A percentile compares a stretch with the other conserved stretches of the same genome.
phyloP scores from a whole-genome alignment of 805 yeast species.

The Kuraishia floccosa region DNA sequence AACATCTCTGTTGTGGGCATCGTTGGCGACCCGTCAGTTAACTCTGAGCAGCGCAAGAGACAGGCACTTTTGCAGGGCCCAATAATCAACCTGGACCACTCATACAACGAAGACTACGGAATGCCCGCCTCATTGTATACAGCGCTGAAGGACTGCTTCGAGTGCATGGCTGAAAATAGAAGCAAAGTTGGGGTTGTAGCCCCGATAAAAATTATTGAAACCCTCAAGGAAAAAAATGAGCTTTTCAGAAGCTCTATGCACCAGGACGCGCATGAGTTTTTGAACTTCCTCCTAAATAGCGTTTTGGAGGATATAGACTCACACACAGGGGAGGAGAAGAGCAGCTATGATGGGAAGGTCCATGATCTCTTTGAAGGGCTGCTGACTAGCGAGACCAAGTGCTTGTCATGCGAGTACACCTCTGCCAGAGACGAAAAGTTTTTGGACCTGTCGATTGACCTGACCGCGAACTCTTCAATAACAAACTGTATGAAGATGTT shows the following conservation, averaged over 20 bases:
- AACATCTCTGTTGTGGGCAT: slow-evolving; percentile 34
- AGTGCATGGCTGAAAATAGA: slow-evolving; percentile 63
- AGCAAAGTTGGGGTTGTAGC: slow-evolving; percentile 75
- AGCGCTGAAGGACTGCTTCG: slow-evolving; percentile 77
- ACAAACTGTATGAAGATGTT: slow-evolving; percentile 75
- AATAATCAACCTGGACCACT: slow-evolving; percentile 67
- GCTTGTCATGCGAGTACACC: slow-evolving; percentile 78
- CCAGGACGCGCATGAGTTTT: slow-evolving; percentile 96
- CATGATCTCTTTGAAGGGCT: slow-evolving; percentile 75
- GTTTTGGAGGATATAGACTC: slow-evolving; percentile 40
- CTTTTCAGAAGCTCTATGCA: slow-evolving; percentile 88
- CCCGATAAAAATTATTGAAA: slow-evolving; percentile 63
- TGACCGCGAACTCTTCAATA: slow-evolving; percentile 63
- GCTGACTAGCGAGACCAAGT: slow-evolving; percentile 78
- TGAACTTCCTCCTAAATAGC: slow-evolving; percentile 72
- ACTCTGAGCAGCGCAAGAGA: slow-evolving; percentile 66
- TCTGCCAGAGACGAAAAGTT: slow-evolving; percentile 80
- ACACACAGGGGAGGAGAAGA: slow-evolving; percentile 8
- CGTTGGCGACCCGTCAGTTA: slow-evolving; percentile 26
- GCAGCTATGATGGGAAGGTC: background rate
- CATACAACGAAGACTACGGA: slow-evolving; percentile 39
- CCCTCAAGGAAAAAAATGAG: slow-evolving; percentile 71
- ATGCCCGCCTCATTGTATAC: slow-evolving; percentile 41
- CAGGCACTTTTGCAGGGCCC: slow-evolving; percentile 77
- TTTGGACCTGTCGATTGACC: slow-evolving; percentile 76